Base-by-base conservation (phyloP, 177 flowering plant species). In the Telopea speciosissima region DNA sequence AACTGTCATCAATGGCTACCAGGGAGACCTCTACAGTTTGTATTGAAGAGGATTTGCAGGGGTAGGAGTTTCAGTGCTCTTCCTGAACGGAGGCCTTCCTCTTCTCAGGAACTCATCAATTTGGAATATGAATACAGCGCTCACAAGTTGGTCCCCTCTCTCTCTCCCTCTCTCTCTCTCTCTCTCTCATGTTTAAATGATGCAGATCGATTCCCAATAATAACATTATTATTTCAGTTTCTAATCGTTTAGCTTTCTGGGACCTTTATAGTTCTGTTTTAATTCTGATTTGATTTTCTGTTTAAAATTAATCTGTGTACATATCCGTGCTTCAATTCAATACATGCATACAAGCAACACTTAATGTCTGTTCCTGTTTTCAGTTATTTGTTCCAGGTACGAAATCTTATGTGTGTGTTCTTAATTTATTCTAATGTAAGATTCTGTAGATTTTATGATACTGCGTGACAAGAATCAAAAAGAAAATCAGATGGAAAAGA, bases 91-190 rank as follows among this genome's bases (percentile, higher is more conserved):
- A n/a, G n/a, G n/a, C n/a, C n/a, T n/a, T n/a, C n/a, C n/a, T n/a
- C n/a, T n/a, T n/a, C n/a, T n/a, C n/a, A n/a, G n/a, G n/a, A n/a
- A n/a, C n/a, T n/a, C n/a, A n/a, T n/a, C n/a, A n/a, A n/a, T n/a
- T n/a, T n/a, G n/a, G n/a, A n/a, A n/a, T n/a, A n/a, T n/a, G n/a
- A n/a, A n/a, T n/a, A n/a, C n/a, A n/a, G n/a, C n/a, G n/a, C n/a
- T n/a, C n/a, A n/a, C n/a, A n/a, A n/a, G n/a, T n/a, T n/a, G n/a
- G n/a, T n/a, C n/a, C 36, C 76, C 42, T 66, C 84, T 68, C 84
- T 49, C 67, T 79, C 28, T 78, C 90, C 21, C 24, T 75, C 72
- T 28, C 58, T 54, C 72, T 59, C 40, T 45, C 31, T 60, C 40
- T 52, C 71, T 42, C 49, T 63, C 45, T 44, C 11, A 8, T 42